Evolutionary conservation across 140 eudicot genomes (phyloP), one percentile per base, ranked within the genome.

Genomic region (Anethum foeniculum): DNA sequence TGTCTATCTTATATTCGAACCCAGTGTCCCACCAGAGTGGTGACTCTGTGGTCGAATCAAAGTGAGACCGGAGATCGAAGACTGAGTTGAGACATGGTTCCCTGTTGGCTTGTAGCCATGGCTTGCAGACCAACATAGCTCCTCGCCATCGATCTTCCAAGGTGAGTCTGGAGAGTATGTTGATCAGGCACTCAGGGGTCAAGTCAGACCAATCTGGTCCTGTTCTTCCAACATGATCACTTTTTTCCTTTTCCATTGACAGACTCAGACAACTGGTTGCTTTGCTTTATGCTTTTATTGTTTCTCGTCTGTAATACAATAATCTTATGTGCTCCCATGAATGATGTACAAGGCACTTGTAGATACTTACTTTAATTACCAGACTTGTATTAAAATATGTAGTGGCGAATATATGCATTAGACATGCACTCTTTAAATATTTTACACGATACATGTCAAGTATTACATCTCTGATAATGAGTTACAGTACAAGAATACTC

Each of bases 201-300:
- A 95, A 81, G 64, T 95, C 99, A 39, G 97, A 89, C 97, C 99
- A 95, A 79, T 86, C 84, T 41, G 88, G 82, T 80, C 77, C 58
- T 80, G 62, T 64, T 75, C 34, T 14, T 84, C 75, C 82, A 75
- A 30, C 80, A 25, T 6, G n/a, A 19, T 52, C 62, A 52, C 62
- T 52, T 52, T 18, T 5, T 52, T 52, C 60, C 18, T 18, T 52
- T 52, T 18, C 60, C 60, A 18, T 52, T 1, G 60, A 19, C 60
- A 52, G n/a, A 52, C 60, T 4, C 60, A 18, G 60, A 52, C 60
- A 18, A 52, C 8, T 52, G n/a, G 60, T 52, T 52, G 60, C 60
- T 52, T 16, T 52, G 60, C 60, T 52, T 51, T 52, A 11, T 47
- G 52, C 13, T 47, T 2, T 47, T 2, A 47, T 12, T 12, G 18